Evolutionary conservation across 2,329 filamentous ascomycete genomes (phyloP), one percentile per base, ranked within the genome.

Genomic region (Penicillium sp.): DNA sequence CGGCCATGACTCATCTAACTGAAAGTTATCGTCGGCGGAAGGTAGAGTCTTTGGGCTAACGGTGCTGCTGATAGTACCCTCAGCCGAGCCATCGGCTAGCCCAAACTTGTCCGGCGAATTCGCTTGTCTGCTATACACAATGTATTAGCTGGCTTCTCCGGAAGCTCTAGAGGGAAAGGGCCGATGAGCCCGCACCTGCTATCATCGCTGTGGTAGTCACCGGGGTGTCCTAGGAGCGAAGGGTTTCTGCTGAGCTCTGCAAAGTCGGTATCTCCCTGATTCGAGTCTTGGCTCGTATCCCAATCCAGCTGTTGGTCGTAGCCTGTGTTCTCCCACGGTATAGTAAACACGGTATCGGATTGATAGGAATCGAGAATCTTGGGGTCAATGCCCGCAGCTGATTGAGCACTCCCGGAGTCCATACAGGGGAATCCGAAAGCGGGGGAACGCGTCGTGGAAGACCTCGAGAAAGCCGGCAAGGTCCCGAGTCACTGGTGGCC

Each of bases 311-410:
- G 70, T 63, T 75, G 74, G 13, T 78, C 75, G 66, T 75, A 76
- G 35, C 64, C 66, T n/a, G 71, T 49, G 41, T 73, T 73, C 58
- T 78, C 74, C 75, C 75, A 78, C 48, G 75, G 72, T 60, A 75
- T 68, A 3, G 76, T 72, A 65, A 75, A 76, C 26, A 67, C 66
- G 58, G 70, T 64, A 56, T 75, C 73, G n/a, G 73, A 71, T 71
- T 78, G 75, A 75, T 76, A 78, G 58, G 73, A 74, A 63, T 76
- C 75, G 58, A 78, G 70, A 50, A 78, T 77, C 68, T 77, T 78
- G 73, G 76, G 74, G 75, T 78, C 75, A 56, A 78, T 75, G 71
- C 76, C 76, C 75, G 75, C 71, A 72, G 73, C 71, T 60, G 72
- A 71, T 57, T 70, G 72, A 68, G 73, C 64, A 68, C 66, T 75